Base-by-base conservation (phyloP, 179 eudicot genomes). In the Pouteria campechiana region DNA sequence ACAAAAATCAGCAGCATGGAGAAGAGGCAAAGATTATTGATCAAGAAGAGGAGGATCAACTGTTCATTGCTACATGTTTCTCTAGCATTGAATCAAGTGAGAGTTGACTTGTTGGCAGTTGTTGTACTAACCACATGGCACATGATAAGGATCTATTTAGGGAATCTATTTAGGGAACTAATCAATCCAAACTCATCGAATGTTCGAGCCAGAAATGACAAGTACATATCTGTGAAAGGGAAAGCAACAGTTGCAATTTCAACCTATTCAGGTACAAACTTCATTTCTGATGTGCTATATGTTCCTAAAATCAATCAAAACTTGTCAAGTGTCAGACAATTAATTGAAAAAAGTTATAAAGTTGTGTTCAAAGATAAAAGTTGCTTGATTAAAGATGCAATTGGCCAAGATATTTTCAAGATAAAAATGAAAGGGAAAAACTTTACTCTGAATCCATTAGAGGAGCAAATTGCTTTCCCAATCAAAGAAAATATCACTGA, bases 321-420 rank as follows among this genome's bases (percentile, higher is more conserved):
- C 6, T 31, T 55, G 30, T 20, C 46, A n/a, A 55, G 61, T 28
- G 52, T 55, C 5, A 46, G 53, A 0, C 38, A 45, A 24, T 10
- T 55, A 2, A 1, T 46, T 0, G 46, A 45, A 29, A 55, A 46
- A 28, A 38, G 30, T 9, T 55, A 15, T 8, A 45, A 46, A 18
- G 46, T 46, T n/a, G n/a, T n/a, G n/a, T n/a, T n/a, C n/a, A n/a
- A n/a, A n/a, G n/a, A n/a, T n/a, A n/a, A n/a, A n/a, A n/a, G n/a
- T n/a, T n/a, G n/a, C n/a, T n/a, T n/a, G n/a, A n/a, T n/a, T n/a
- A n/a, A n/a, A n/a, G n/a, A n/a, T n/a, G n/a, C n/a, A n/a, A n/a
- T n/a, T n/a, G n/a, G 39, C 57, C 0, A 10, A 6, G 39, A 46
- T 0, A 3, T 55, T 2, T 46, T 55, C 17, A 32, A 22, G 20